A percentile compares a stretch with the other conserved stretches of the same genome.
Conservation (phyloP, 2,329 filamentous ascomycete species). For the Fusarium verticillioides region DNA sequence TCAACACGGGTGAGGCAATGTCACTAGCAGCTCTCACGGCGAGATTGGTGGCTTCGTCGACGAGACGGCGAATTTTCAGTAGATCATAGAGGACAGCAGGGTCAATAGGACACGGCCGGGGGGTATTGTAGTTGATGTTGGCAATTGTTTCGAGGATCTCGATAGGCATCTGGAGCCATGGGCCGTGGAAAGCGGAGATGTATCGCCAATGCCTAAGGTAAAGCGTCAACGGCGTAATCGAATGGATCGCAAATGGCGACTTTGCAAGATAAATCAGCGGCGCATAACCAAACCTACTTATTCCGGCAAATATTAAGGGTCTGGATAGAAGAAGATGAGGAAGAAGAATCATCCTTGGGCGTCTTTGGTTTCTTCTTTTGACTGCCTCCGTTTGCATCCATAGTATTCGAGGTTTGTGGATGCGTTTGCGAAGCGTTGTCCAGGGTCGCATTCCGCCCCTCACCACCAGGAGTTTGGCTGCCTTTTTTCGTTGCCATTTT, state of each 20-base stretch:
- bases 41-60: conserved; percentile 83
- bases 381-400: conserved; percentile 3
- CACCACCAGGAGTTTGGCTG: conserved; percentile 56
- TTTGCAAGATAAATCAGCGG: conserved; percentile 3
- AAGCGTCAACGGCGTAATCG: conserved; percentile 21
- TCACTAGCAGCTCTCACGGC: conserved; percentile 82
- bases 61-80: conserved; percentile 81
- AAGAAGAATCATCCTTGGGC: conserved; percentile 11
- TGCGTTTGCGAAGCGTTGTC: conserved; percentile 15
- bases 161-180: conserved; percentile 82
- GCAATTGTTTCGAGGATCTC: conserved; percentile 84
- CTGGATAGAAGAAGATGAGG: conserved; percentile 18
- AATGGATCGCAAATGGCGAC: neutral
- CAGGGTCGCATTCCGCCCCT: conserved; percentile 27
- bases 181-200: conserved; percentile 84
- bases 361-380: conserved; percentile 28
- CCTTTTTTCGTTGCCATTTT: conserved; percentile 61
- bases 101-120: conserved; percentile 80
- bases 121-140: conserved; percentile 81
- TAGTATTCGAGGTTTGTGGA: conserved; percentile 15
- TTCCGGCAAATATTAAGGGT: conserved; percentile 64
- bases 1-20: conserved; percentile 72
- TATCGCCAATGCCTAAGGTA: conserved; percentile 80
- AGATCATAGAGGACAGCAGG: conserved; percentile 85
- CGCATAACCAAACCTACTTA: conserved; percentile 63